Evolutionary conservation across 805 yeast species (phyloP), one percentile per base, ranked within the genome.

Genomic region (Zygotorulaspora florentina): DNA sequence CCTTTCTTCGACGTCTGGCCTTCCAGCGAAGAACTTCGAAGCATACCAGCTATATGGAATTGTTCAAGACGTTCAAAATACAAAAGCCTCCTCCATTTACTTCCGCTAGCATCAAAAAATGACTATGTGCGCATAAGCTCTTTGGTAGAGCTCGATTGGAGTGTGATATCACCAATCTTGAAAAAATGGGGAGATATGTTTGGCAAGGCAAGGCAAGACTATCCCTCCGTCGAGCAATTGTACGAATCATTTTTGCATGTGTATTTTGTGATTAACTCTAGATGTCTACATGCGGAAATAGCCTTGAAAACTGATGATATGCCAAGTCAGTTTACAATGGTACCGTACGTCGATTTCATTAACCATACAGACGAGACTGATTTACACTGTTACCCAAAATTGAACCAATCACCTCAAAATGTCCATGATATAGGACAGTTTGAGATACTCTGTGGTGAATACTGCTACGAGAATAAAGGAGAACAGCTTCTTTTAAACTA

Each of bases 191-290:
- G 47, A 13, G 26, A 40, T 8, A 17, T 44, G 7, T 51, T 53
- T 34, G 27, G 29, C 1, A 39, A 29, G 12, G 13, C 27, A 4
- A 43, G 35, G 6, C n/a, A 20, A 8, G 11, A 8, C 2, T 10
- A 25, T 2, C 47, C 51, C 9, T 13, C 48, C 1, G 4, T 45
- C 1, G 42, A 45, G 5, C 46, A 41, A 1, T 42, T 53, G 17
- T 56, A 48, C 37, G 53, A 59, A 3, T 54, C 58, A 3, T 83
- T 75, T 53, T 56, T 82, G 9, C 80, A 87, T 78, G 79, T 85
- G 0, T 91, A 96, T 95, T 73, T 86, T 56, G 82, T 91, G 57
- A 86, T 90, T 46, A 91, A 93, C 61, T 84, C 97, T 1, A 81
- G 99, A 67, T 91, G 98, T 62, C 70, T 91, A 5, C 90, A 88